Base-by-base conservation (phyloP, 192 early-diverging fungal genomes). In the Backusella macrospora region DNA sequence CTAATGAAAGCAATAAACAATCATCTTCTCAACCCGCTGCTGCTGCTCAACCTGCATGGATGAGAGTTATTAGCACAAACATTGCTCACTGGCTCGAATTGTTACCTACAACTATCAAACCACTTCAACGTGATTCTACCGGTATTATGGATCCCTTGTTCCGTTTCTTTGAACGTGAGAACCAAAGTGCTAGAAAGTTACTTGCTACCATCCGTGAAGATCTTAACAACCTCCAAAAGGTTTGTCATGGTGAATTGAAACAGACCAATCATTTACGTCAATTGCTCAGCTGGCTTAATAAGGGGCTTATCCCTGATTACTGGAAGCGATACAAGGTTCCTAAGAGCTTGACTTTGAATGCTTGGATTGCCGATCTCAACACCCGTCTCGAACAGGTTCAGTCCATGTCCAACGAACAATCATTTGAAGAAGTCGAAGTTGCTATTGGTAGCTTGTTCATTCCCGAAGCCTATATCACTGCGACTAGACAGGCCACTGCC, bases 401-500 rank as follows among this genome's bases (percentile, higher is more conserved):
- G 38, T 64, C 29, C 2, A 78, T 96, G 26, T 83, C 82, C 0
- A 79, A 82, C 18, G 73, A 79, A 49, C 71, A 68, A 15, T 68
- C 65, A 5, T 76, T 84, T 45, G 73, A 80, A 55, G n/a, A 62
- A 16, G 40, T 79, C 8, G 72, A 80, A 37, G 82, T 97, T n/a
- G 95, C 92, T 92, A 75, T 97, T 18, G 96, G 96, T 62, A 95
- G 94, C 0, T 80, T 97, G 18, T 90, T 97, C 78, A 89, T 88
- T 47, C 96, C 96, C 16, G 94, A 96, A 78, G 96, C 96, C 16
- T 97, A 91, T 78, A 85, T 96, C 18, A 98, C 95, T 0, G 96
- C 95, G 23, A 96, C 96, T 13, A 87, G 95, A 43, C 96, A 98
- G 80, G 84, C 87, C 6, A 91, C 87, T 3, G 94, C 96, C 16